A percentile compares a stretch with the other conserved stretches of the same genome.
Evolutionary conservation across 257 asterid species (phyloP).

Genomic region (Solanum dulcamara): DNA sequence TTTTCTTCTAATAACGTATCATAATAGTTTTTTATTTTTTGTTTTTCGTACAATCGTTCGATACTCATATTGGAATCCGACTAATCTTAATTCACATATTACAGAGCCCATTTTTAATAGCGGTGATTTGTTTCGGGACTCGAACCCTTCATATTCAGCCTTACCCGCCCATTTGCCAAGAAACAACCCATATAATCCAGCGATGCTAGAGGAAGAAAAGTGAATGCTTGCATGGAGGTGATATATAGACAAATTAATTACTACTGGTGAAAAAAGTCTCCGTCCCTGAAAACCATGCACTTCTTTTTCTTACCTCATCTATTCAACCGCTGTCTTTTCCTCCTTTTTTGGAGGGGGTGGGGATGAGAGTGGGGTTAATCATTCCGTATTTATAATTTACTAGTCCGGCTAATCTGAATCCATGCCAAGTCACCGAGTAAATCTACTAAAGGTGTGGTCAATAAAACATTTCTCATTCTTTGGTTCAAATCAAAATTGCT

Average conservation of each 20-base stretch:
- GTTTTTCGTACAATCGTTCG: too few relatives aligned
- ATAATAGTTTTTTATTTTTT: too few relatives aligned
- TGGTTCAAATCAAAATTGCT: neutral
- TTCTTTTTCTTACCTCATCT: neutral
- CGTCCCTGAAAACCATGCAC: neutral
- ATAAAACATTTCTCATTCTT: neutral
- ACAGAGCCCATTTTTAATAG: too few relatives aligned
- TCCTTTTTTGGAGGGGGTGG: too few relatives aligned
- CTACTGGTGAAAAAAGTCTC: neutral
- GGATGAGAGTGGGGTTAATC: rapidly evolving
- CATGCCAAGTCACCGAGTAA: neutral
- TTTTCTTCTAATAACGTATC: too few relatives aligned
- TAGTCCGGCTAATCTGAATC: neutral
- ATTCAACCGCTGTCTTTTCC: neutral
- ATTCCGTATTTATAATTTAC: neutral
- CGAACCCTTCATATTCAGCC: neutral
- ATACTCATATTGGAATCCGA: too few relatives aligned
- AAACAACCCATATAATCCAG: neutral
- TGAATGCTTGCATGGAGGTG: neutral
- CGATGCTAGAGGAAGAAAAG: neutral
- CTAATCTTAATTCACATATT: too few relatives aligned
- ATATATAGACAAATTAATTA: neutral
- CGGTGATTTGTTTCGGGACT: too few relatives aligned
- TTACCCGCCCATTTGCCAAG: neutral
- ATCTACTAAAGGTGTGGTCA: neutral